Conservation (phyloP, 306 rosid genomes). For the Oemleria cerasiformis region DNA sequence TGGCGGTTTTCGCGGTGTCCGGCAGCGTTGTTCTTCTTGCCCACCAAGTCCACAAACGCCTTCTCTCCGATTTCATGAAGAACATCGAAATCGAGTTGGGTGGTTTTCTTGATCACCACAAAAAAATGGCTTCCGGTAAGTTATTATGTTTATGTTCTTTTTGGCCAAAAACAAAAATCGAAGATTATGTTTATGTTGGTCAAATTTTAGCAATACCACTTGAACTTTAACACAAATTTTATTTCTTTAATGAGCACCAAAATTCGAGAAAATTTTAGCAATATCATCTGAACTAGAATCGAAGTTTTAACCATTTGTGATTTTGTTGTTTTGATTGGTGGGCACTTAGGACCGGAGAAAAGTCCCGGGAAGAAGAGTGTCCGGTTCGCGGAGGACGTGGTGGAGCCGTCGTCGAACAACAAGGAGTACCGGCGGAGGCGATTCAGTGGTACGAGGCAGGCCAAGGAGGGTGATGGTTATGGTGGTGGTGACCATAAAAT, state of each 20-base stretch:
- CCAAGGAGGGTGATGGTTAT: slow-evolving; percentile 9
- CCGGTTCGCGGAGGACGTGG: slow-evolving; percentile 53
- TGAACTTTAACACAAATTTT: too few relatives aligned
- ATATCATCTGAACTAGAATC: neutral
- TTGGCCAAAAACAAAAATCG: too few relatives aligned
- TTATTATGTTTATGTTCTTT: neutral
- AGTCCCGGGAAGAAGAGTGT: slow-evolving; percentile 52
- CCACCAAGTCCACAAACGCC: slow-evolving; percentile 69
- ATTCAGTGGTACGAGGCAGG: slow-evolving; percentile 1
- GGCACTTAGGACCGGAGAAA: slow-evolving; percentile 20
- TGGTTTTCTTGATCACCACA: slow-evolving; percentile 15
- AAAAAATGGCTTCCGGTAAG: slow-evolving; percentile 12
- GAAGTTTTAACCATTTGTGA: too few relatives aligned
- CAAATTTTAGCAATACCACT: too few relatives aligned
- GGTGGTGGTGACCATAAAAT: slow-evolving; percentile 1
- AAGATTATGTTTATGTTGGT: too few relatives aligned
- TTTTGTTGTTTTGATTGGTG: neutral
- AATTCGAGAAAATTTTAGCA: neutral
- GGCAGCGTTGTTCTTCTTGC: slow-evolving; percentile 66
- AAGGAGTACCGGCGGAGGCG: slow-evolving; percentile 33
- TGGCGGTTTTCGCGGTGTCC: slow-evolving; percentile 79
- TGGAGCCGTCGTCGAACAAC: slow-evolving; percentile 38
- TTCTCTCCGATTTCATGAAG: slow-evolving; percentile 72
- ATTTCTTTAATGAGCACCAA: neutral
- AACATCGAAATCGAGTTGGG: slow-evolving; percentile 52